phyloP scores from a whole-genome alignment of 2,329 filamentous ascomycete genomes.

The Graphilbum sp. region DNA sequence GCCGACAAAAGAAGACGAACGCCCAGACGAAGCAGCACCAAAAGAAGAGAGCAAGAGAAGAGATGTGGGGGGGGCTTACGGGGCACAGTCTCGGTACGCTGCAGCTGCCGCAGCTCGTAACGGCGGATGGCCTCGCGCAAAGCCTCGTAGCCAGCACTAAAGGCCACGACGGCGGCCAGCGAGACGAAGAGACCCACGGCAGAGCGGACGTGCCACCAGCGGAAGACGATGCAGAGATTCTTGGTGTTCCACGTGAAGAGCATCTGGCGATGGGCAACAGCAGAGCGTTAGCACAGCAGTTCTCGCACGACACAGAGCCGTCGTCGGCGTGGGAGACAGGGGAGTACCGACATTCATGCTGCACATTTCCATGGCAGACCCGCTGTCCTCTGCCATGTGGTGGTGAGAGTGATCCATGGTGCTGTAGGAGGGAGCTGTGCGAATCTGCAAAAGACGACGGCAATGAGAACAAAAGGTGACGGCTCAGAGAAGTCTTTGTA shows the following conservation, averaged over 20 bases:
- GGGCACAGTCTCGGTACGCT: conserved; percentile 29
- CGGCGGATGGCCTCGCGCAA: conserved; percentile 59
- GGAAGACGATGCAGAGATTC: conserved; percentile 93
- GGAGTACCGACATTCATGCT: conserved; percentile 65
- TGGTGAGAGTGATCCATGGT: conserved; percentile 28
- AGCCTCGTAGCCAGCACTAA: conserved; percentile 87
- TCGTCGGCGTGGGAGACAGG: no score
- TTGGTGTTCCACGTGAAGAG: conserved; percentile 92
- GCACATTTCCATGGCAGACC: conserved; percentile 50
- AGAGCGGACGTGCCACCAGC: conserved; percentile 70
- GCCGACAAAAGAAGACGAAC: not conserved
- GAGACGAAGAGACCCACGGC: conserved; percentile 63
- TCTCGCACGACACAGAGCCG: not conserved
- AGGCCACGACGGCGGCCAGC: conserved; percentile 61
- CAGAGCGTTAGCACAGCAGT: not conserved
- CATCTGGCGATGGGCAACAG: conserved; percentile 44
- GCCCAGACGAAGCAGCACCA: not conserved
- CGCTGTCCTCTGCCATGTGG: conserved; percentile 37
- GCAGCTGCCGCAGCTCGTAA: conserved; percentile 50
- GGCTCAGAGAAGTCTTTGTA: no score
- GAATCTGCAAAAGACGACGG: not conserved
- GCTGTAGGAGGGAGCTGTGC: not conserved
- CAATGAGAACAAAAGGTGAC: no score
- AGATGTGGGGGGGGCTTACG: conserved; percentile 39
- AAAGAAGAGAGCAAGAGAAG: conserved; percentile 1